Base-by-base conservation (phyloP, 2,329 filamentous ascomycete species). In the Colletotrichum chrysophilum region DNA sequence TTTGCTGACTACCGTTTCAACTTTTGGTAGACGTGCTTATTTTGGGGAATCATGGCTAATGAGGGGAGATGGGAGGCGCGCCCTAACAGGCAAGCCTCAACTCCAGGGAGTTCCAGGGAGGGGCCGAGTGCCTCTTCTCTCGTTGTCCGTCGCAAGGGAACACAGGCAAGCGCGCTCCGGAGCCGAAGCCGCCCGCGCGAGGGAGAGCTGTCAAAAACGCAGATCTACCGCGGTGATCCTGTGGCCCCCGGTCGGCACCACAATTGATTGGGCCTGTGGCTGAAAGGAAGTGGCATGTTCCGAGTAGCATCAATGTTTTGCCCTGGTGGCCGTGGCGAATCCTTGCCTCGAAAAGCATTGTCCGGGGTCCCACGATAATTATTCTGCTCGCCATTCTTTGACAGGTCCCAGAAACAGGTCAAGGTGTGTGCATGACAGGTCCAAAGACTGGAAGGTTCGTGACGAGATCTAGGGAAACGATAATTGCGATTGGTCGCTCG, bases 401-500 rank as follows among this genome's bases (percentile, higher is more conserved):
- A 76, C 74, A 75, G 74, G 74, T 76, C 74, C 71, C 62, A 71
- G 71, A 75, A 71, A 76, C 66, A 66, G 71, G 65, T 55, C 74
- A 64, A 66, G 26, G 62, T 36, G 32, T 62, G 71, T 75, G 74
- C 71, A 71, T 74, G 71, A 75, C 74, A 76, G 74, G 43, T 76
- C 28, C 48, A 65, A 65, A 28, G 64, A 72, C 61, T 66, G 13
- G 66, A 70, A 76, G 70, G 74, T 75, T 76, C 71, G 66, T 75
- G 56, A 55, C 36, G 70, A 70, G 75, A 78, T 78, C 76, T 77
- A 71, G 68, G 67, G 21, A 70, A 75, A 66, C 64, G 34, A 48
- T 36, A 61, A 48, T 75, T 78, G 79, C 79, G 78, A 80, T 80
- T 80, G 79, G 79, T 60, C 75, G 70, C 64, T 68, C 71, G 75